A percentile compares a stretch with the other conserved stretches of the same genome.
These are phyloP conservation scores for Clavaria fumosa DNA, from an alignment of 768 basidiomycete genomes.

Conservation along the genomic window DNA sequence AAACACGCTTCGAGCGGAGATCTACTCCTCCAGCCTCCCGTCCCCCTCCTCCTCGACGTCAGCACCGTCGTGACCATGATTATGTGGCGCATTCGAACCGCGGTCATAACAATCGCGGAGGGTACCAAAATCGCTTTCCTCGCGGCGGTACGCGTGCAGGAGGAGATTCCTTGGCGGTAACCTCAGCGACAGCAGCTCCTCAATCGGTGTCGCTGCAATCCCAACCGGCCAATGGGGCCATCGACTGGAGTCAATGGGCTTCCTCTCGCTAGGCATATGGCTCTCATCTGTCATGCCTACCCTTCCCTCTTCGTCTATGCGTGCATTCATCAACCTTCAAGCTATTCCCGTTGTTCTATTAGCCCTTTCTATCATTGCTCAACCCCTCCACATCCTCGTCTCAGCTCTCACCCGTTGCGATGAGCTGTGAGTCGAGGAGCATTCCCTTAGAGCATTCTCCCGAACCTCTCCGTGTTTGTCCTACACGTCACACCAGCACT, in stretches of 20 bases:
- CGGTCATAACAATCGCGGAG: slow-evolving; percentile 10
- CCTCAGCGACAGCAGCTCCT: too few species aligned
- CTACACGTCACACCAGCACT: too few species aligned
- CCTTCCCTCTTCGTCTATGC: neutral
- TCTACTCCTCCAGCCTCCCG: neutral
- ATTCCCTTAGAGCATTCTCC: too few species aligned
- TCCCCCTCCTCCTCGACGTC: neutral
- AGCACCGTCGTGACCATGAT: slow-evolving; percentile 15
- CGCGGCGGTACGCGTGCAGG: slow-evolving; percentile 17
- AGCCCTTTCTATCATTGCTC: too few species aligned
- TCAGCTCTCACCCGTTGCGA: too few species aligned
- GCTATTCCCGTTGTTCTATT: neutral
- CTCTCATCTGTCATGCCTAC: neutral
- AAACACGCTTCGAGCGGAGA: neutral
- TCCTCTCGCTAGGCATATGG: neutral
- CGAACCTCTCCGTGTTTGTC: too few species aligned
- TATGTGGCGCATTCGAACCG: slow-evolving; percentile 12
- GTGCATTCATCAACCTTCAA: neutral
- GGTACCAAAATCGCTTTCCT: slow-evolving; percentile 14
- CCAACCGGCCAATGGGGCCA: too few species aligned
- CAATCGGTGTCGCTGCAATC: too few species aligned
- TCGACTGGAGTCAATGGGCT: slow-evolving; percentile 23
- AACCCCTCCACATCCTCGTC: too few species aligned
- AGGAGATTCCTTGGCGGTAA: too few species aligned
- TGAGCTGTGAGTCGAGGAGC: too few species aligned